Evolutionary conservation across 495 filamentous ascomycete genomes (phyloP).

Genomic region (Aspergillus asperescens): DNA sequence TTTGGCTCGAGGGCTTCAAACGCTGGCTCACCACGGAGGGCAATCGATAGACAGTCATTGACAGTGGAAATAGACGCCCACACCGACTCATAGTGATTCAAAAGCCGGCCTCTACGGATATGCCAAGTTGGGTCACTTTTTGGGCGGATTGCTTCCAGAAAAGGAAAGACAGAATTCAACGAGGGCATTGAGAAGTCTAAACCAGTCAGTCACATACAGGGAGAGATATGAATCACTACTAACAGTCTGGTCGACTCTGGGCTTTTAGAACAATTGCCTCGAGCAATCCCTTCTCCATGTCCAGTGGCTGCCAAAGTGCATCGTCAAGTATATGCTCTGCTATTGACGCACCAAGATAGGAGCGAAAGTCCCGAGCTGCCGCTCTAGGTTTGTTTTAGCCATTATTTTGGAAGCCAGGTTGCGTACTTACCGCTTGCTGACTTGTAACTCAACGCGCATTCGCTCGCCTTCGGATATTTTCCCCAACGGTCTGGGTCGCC

Average conservation of each 20-base stretch:
- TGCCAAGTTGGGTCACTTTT: constrained; percentile 3
- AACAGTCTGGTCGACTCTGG: constrained; percentile 12
- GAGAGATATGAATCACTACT: neutral
- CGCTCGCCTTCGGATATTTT: constrained; percentile 10
- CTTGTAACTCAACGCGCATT: constrained; percentile 9
- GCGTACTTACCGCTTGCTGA: too few species aligned
- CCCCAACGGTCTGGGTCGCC: constrained; percentile 10
- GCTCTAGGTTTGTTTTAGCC: constrained; percentile 9
- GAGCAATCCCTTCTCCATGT: constrained; percentile 11
- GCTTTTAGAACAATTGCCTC: constrained; percentile 15
- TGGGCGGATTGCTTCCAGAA: constrained; percentile 3
- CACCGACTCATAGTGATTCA: constrained; percentile 3
- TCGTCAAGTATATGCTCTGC: constrained; percentile 3
- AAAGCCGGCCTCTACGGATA: constrained; percentile 8
- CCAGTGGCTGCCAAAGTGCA: constrained; percentile 12
- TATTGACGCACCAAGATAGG: constrained; percentile 4
- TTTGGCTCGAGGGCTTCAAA: too few species aligned
- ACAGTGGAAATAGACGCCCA: too few species aligned
- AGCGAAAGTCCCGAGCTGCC: constrained; percentile 10
- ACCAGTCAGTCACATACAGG: constrained; percentile 3
- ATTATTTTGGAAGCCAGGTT: too few species aligned
- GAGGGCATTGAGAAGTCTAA: constrained; percentile 9
- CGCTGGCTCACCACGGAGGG: too few species aligned
- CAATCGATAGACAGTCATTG: too few species aligned
- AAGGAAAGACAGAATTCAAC: constrained; percentile 11